Evolutionary conservation across 495 filamentous ascomycete species (phyloP), one percentile per base, ranked within the genome.

Genomic region (Aspergillus panamensis): DNA sequence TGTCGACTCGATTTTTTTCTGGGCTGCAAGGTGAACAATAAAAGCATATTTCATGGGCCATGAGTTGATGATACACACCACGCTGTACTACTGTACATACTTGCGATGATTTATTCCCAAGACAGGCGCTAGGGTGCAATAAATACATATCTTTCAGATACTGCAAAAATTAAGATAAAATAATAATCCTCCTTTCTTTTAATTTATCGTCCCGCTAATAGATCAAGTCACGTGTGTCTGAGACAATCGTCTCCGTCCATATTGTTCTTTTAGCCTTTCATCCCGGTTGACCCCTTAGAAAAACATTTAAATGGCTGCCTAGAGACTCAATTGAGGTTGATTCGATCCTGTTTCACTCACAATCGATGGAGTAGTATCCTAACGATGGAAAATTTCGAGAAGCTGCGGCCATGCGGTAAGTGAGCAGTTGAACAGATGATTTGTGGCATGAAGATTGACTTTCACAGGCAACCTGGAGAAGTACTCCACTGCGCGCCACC

Each of bases 401-500:
- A 50, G 20, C 49, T 73, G 33, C 68, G 71, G 1, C 55, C 66
- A 14, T 65, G 69, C 20, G 69, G 71, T 73, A 20, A 60, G 71
- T 65, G 20, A 12, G 6, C 9, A 39, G 16, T 45, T 17, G 9
- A 19, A 19, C 19, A 10, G 42, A 3, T 45, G 0, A 35, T 20
- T 43, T 8, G 3, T 16, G 39, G 12, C 20, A 54, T 25, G 25
- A n/a, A 25, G 12, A 20, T n/a, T 19, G 56, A 60, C 49, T 25
- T 30, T 13, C 13, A 12, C 47, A 77, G 78, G 79, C 29, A 48
- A 39, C 17, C 54, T 78, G 53, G 77, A 82, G 64, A 69, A 67
- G 48, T 78, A 66, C 65, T 79, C 71, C 14, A 78, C 75, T 0
- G 55, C 67, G 16, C 70, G 77, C 12, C 75, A 81, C 47, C 62